Percentiles rank a stretch among this genome's conserved stretches.
These are phyloP conservation scores for Catharanthus roseus DNA, from an alignment of 257 asterid genomes.

Conservation along the genomic window DNA sequence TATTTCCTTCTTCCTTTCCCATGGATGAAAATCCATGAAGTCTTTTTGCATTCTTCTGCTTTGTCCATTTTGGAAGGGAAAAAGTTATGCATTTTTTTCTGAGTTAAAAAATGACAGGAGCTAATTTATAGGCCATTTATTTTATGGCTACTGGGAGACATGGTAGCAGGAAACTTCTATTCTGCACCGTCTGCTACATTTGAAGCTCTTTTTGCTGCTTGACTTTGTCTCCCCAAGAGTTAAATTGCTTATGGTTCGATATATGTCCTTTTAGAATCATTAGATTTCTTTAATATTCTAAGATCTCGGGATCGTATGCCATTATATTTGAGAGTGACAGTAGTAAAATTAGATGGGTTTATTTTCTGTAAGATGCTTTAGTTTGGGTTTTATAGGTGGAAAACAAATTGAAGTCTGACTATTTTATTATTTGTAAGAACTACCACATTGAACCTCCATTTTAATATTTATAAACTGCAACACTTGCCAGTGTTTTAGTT, in stretches of 20 bases:
- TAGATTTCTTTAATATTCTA: neutral
- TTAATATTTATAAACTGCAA: neutral
- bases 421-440: neutral
- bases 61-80: neutral
- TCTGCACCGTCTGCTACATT: neutral
- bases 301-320: neutral
- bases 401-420: neutral
- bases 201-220: neutral
- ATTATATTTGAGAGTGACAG: neutral
- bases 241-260: neutral
- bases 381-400: neutral
- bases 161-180: neutral
- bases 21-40: neutral
- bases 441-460: neutral
- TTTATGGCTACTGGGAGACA: neutral
- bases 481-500: neutral
- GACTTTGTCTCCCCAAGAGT: neutral
- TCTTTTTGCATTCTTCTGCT: neutral
- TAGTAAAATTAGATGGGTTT: neutral
- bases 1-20: constrained; percentile 1
- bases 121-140: neutral
- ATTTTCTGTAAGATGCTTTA: neutral
- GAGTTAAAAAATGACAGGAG: neutral
- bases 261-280: neutral
- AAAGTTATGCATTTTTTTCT: neutral